Evolutionary conservation across 768 basidiomycete genomes (phyloP).

Genomic region (Boletus reticuloceps): DNA sequence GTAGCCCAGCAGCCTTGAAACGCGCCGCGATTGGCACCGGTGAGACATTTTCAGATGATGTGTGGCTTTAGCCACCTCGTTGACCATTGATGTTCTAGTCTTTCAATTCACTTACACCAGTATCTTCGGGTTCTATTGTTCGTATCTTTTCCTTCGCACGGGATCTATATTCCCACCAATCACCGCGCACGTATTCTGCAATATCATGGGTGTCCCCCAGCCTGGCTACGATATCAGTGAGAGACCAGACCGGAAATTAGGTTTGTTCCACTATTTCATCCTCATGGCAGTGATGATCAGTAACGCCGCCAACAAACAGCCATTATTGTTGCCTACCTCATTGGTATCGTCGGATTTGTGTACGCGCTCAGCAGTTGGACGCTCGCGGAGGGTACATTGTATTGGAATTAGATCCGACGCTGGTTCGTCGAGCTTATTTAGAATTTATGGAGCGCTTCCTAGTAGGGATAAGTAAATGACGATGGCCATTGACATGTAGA

Average conservation of each 20-base stretch:
- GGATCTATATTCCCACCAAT: constrained; percentile 79
- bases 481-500: not conserved
- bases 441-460: not conserved
- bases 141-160: constrained; percentile 84
- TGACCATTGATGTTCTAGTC: constrained; percentile 43
- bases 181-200: constrained; percentile 87
- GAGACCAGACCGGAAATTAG: constrained; percentile 48
- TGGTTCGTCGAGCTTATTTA: constrained; percentile 5
- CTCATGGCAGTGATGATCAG: constrained; percentile 5
- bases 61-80: constrained; percentile 5
- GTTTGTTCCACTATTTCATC: constrained; percentile 39
- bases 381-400: constrained; percentile 34
- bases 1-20: constrained; percentile 59
- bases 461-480: not conserved
- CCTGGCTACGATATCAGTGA: constrained; percentile 51
- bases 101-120: constrained; percentile 92
- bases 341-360: constrained; percentile 59
- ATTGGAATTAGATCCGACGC: constrained; percentile 37
- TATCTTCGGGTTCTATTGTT: constrained; percentile 84
- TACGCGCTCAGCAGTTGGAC: constrained; percentile 57
- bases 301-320: constrained; percentile 35
- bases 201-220: constrained; percentile 88
- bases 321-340: constrained; percentile 52
- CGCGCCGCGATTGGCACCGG: constrained; percentile 56
- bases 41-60: constrained; percentile 31